Base-by-base conservation (phyloP, 192 early-diverging fungal genomes). In the Chytriomyces sp. region DNA sequence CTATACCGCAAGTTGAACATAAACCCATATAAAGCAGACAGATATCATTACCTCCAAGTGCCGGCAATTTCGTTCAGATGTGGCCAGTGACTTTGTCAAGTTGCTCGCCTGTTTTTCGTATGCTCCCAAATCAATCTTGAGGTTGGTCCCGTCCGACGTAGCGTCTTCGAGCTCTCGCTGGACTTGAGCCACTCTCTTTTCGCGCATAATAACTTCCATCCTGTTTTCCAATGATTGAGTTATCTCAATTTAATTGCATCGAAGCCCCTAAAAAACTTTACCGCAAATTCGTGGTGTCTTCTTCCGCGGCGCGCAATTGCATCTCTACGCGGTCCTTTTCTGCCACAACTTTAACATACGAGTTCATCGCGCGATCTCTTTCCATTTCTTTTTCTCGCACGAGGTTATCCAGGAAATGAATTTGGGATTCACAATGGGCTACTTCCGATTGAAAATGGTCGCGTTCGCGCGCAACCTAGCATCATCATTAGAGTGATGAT, bases 131-230 rank as follows among this genome's bases (percentile, higher is more conserved):
- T 86, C 84, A 31, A 86, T 76, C 34, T 81, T 74, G 56, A 59
- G 33, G 52, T 82, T 70, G 4, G 54, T 61, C 3, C 80, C 17
- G 25, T 81, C 77, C n/a, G 41, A 54, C 12, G 40, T 37, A n/a
- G 44, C 52, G 25, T 80, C 72, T 49, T 84, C 82, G n/a, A 82
- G 39, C 26, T 56, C 76, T 12, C 58, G 14, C 54, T 86, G 82
- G 0, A 86, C 67, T 49, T 79, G 70, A 52, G 56, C 72, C 1
- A 87, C 61, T 19, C 73, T 39, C 56, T 86, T 86, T 66, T 87
- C 86, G 17, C 81, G 54, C 56, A 86, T 38, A 2, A 84, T 59
- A 22, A 84, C 52, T 64, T 87, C 86, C 86, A 86, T 84, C 66
- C 77, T 79, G 37, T 25, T 3, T 28, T 22, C 14, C 28, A 55